Evolutionary conservation across 139 green algal species (phyloP).

Genomic region (Coelastrella sp.): DNA sequence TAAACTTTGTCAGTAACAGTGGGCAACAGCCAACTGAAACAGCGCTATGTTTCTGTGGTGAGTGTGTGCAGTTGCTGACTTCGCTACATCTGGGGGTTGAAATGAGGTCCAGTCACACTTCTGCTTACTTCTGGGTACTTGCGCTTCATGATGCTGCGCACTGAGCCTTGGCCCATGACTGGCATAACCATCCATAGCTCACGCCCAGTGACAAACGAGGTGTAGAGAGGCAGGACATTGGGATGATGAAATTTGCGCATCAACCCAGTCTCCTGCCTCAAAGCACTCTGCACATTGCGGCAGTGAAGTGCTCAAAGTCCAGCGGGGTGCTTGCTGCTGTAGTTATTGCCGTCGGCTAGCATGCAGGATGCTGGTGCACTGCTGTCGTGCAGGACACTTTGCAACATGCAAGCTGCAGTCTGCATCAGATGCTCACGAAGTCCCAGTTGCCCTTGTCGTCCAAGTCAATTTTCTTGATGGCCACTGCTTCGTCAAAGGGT

Average conservation of each 20-base stretch:
- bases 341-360: not conserved
- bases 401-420: not conserved
- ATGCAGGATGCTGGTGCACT: too few relatives aligned
- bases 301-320: not conserved
- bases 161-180: conserved; percentile 61
- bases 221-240: conserved; percentile 94
- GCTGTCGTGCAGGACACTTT: too few relatives aligned
- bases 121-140: not conserved
- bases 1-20: too few relatives aligned
- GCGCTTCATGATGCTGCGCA: not conserved
- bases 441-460: not conserved
- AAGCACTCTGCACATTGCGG: conserved; percentile 85
- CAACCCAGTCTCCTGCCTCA: conserved; percentile 91
- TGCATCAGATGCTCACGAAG: conserved; percentile 3
- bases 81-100: not conserved
- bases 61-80: not conserved
- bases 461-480: conserved; percentile 24
- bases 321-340: not conserved
- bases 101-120: not conserved
- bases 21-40: too few relatives aligned
- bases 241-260: conserved; percentile 94
- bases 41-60: not conserved
- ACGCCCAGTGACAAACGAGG: conserved; percentile 89
- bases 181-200: conserved; percentile 97
- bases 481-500: not conserved